Percentiles rank a stretch among this genome's conserved stretches.
Conservation (phyloP, 805 yeast species). For the Zygoascus bituminiphila region DNA sequence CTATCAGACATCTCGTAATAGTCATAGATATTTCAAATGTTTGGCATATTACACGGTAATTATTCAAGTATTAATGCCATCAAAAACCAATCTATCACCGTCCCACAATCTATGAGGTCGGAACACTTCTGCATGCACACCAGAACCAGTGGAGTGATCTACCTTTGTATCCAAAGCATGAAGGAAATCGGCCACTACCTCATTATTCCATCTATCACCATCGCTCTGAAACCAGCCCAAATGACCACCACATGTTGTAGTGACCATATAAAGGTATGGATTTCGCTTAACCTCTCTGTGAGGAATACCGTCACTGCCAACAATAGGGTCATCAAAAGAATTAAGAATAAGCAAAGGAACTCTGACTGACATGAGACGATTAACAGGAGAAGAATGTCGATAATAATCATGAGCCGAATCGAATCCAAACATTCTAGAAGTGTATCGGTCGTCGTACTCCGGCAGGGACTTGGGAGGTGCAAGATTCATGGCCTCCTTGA, state of each 20-base stretch:
- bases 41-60: no score
- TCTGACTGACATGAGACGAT: conserved; percentile 41
- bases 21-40: no score
- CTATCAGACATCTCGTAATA: no score
- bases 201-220: conserved; percentile 60
- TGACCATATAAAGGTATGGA: conserved; percentile 51
- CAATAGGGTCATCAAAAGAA: conserved; percentile 69
- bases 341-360: conserved; percentile 60
- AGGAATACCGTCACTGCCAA: conserved; percentile 47
- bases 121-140: conserved; percentile 9
- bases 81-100: conserved; percentile 12
- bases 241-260: conserved; percentile 71
- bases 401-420: conserved; percentile 59
- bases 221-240: conserved; percentile 63
- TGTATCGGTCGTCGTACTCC: conserved; percentile 58
- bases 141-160: conserved; percentile 13
- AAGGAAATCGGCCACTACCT: conserved; percentile 41
- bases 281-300: conserved; percentile 40
- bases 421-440: conserved; percentile 61
- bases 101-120: conserved; percentile 15
- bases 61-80: no score
- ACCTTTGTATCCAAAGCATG: conserved; percentile 28
- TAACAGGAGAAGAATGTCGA: conserved; percentile 49
- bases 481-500: conserved; percentile 25
- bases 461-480: conserved; percentile 25